phyloP scores from a whole-genome alignment of 805 yeast species.

The Candida boleticola region DNA sequence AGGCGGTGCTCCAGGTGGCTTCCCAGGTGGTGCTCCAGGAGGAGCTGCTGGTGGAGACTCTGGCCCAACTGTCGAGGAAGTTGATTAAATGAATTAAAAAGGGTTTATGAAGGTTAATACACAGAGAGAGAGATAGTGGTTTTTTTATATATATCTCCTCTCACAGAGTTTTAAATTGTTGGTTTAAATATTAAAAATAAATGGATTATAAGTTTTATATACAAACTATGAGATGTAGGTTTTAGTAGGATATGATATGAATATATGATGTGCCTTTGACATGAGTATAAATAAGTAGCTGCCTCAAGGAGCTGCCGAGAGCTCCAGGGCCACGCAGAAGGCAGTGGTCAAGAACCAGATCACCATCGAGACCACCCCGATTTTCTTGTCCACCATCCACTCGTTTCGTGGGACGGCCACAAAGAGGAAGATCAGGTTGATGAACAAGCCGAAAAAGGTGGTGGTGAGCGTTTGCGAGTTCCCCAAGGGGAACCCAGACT shows the following conservation, averaged over 20 bases:
- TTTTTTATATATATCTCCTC: no score
- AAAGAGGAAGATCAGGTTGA: conserved; percentile 20
- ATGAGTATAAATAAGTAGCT: no score
- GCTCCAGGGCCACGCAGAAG: conserved; percentile 24
- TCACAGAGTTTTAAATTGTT: no score
- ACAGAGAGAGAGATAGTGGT: no score
- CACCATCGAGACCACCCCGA: conserved; percentile 29
- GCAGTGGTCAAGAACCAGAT: conserved; percentile 30
- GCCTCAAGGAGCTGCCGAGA: no score
- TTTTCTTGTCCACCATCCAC: conserved; percentile 34
- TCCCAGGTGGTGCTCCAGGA: conserved; percentile 33
- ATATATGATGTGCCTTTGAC: no score
- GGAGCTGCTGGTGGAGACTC: conserved; percentile 33
- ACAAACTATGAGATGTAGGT: no score
- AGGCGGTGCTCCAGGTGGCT: conserved; percentile 28
- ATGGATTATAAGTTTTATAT: no score
- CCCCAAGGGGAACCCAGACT: conserved; percentile 15
- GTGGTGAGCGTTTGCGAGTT: conserved; percentile 19
- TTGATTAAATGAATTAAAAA: conserved; percentile 25
- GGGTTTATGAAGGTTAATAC: no score
- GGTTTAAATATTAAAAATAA: no score
- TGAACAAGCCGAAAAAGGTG: conserved; percentile 18
- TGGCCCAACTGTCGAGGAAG: conserved; percentile 44
- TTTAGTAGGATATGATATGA: no score
- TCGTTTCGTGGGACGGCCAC: conserved; percentile 18